Evolutionary conservation across 371 early-diverging fungal genomes (phyloP).

Genomic region (Chytridium lagenaria): DNA sequence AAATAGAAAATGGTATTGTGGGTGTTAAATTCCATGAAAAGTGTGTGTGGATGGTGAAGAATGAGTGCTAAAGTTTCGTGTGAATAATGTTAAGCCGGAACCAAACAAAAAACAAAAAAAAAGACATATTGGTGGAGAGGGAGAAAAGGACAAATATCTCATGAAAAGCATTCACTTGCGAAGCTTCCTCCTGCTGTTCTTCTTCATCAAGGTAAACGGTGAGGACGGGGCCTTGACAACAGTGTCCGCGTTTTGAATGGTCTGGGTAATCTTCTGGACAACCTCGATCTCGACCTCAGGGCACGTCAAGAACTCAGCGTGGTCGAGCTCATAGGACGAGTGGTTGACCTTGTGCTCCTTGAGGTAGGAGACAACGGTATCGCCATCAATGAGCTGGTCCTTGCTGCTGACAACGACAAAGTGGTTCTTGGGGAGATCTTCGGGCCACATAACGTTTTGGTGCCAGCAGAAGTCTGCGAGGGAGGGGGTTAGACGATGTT

Average conservation of each 20-base stretch:
- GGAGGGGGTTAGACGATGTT: too few species aligned
- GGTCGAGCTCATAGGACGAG: slow-evolving; percentile 24
- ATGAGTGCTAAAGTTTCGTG: too few species aligned
- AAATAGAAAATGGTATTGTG: too few species aligned
- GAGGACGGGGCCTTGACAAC: background rate
- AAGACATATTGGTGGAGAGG: background rate
- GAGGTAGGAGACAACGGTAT: slow-evolving; percentile 31
- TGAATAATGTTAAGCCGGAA: too few species aligned
- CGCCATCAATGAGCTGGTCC: slow-evolving; percentile 43
- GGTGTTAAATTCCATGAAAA: too few species aligned
- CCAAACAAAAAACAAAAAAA: too few species aligned
- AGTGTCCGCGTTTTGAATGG: slow-evolving; percentile 15
- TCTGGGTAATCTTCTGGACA: slow-evolving; percentile 20
- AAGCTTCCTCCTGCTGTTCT: background rate
- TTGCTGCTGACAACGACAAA: slow-evolving; percentile 28
- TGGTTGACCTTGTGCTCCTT: slow-evolving; percentile 18
- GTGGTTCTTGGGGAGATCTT: slow-evolving; percentile 29
- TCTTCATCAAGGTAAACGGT: background rate
- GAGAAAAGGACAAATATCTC: background rate
- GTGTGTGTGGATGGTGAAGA: too few species aligned
- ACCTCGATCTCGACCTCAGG: slow-evolving; percentile 28
- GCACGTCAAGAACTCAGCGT: slow-evolving; percentile 36
- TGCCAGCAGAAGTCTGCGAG: slow-evolving; percentile 40
- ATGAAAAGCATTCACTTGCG: background rate
- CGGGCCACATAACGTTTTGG: slow-evolving; percentile 37